Evolutionary conservation across 257 asterid genomes (phyloP), one percentile per base, ranked within the genome.

Genomic region (Phtheirospermum japonicum): DNA sequence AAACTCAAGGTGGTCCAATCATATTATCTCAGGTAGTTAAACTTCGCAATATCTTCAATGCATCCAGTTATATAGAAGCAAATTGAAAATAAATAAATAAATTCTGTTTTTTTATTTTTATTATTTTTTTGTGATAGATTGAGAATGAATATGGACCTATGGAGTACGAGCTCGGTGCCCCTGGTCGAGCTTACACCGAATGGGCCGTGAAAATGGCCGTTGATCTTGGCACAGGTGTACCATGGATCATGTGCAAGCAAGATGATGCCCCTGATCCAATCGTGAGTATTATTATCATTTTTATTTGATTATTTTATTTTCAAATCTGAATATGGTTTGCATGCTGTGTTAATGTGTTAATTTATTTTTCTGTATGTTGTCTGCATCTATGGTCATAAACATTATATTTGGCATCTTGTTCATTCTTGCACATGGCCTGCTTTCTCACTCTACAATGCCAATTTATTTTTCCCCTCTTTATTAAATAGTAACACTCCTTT

Each of bases 241-340:
- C 98, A 13, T 92, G 98, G 98, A 54, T 92, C 77, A 92, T 92
- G 98, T 92, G 98, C 90, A 91, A 91, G 82, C 98, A 91, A 83
- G 98, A 92, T 19, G 97, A 92, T 66, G 98, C 97, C 33, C 98
- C 98, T 10, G 98, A 88, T 80, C 98, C 98, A 33, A 57, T 89
- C 75, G 98, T 92, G 68, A 75, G 95, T 74, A 60, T 16, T 13
- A 7, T 40, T 40, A 40, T 40, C 9, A 40, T 8, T 40, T 4
- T 40, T 9, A 33, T 33, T 33, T 33, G n/a, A 36, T 12, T 23
- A 23, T 11, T 11, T 40, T 14, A 5, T 42, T 11, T 42, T 42
- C 18, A 12, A 14, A 40, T 40, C 48, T 40, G 48, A 40, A 14
- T 10, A 42, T 42, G 49, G 49, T 42, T 42, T 42, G 18, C 49